phyloP scores from a whole-genome alignment of 192 early-diverging fungal genomes.

The Lobulomyces angularis region DNA sequence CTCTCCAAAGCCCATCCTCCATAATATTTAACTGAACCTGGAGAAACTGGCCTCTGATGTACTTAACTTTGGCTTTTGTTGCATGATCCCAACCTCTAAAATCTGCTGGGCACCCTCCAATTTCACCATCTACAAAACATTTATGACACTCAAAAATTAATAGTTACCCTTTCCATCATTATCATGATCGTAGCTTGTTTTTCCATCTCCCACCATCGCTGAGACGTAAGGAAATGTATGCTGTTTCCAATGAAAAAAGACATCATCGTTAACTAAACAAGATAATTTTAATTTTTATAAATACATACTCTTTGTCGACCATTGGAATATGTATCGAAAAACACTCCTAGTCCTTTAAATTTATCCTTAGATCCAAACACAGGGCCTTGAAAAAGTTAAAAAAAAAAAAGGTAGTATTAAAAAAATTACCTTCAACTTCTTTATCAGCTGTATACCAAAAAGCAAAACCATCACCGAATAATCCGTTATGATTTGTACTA shows the following conservation, averaged over 20 bases:
- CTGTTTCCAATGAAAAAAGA: slow-evolving; percentile 13
- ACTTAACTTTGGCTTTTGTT: slow-evolving; percentile 59
- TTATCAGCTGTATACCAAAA: slow-evolving; percentile 80
- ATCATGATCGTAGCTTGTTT: slow-evolving; percentile 68
- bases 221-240: slow-evolving; percentile 77
- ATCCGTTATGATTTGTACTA: slow-evolving; percentile 57
- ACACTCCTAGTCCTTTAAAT: slow-evolving; percentile 85
- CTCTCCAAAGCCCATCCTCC: slow-evolving; percentile 55
- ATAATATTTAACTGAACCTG: slow-evolving; percentile 42
- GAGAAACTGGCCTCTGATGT: slow-evolving; percentile 50
- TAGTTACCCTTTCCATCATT: slow-evolving; percentile 69
- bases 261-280: neutral
- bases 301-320: slow-evolving; percentile 36
- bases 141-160: slow-evolving; percentile 47
- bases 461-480: slow-evolving; percentile 94
- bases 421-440: slow-evolving; percentile 15
- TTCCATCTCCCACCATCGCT: slow-evolving; percentile 89
- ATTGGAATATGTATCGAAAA: slow-evolving; percentile 96
- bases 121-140: slow-evolving; percentile 18
- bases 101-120: slow-evolving; percentile 44
- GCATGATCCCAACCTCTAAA: slow-evolving; percentile 56
- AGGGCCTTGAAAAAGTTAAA: slow-evolving; percentile 42
- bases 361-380: slow-evolving; percentile 82
- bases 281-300: neutral
- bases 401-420: slow-evolving; percentile 5